Conservation (phyloP, 257 asterid species). For the Plantago major region DNA sequence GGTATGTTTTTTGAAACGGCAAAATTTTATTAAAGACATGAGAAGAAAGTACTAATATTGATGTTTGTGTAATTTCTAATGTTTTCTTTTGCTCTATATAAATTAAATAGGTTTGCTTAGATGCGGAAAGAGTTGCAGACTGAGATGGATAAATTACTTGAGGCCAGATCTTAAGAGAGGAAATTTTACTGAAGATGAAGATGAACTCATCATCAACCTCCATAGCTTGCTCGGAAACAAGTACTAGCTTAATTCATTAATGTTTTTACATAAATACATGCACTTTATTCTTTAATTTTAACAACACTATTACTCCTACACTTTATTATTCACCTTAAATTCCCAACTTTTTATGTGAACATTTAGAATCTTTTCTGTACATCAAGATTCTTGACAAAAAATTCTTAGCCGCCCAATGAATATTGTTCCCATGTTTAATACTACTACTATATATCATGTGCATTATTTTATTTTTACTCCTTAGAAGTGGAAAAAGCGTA, state of each 20-base stretch:
- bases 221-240: slow-evolving; percentile 41
- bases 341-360: not conserved
- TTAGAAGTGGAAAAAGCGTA: too few relatives aligned
- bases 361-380: not conserved
- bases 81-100: not conserved
- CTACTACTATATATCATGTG: not conserved
- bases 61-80: not conserved
- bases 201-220: slow-evolving; percentile 36
- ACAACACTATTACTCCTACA: not conserved
- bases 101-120: slow-evolving; percentile 34
- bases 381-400: slow-evolving; percentile 2
- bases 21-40: too few relatives aligned
- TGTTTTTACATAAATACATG: not conserved
- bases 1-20: slow-evolving; percentile 22
- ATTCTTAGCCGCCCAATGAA: not conserved
- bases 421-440: not conserved
- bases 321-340: not conserved
- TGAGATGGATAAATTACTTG: slow-evolving; percentile 43
- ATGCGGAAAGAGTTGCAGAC: slow-evolving; percentile 45
- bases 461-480: too few relatives aligned
- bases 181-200: slow-evolving; percentile 37
- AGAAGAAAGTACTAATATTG: too few relatives aligned
- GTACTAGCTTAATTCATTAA: slow-evolving; percentile 15
- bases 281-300: not conserved
- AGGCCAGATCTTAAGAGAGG: slow-evolving; percentile 43